phyloP scores from a whole-genome alignment of 2,329 filamentous ascomycete species.

The Aspergillus pseudoviridinutans region DNA sequence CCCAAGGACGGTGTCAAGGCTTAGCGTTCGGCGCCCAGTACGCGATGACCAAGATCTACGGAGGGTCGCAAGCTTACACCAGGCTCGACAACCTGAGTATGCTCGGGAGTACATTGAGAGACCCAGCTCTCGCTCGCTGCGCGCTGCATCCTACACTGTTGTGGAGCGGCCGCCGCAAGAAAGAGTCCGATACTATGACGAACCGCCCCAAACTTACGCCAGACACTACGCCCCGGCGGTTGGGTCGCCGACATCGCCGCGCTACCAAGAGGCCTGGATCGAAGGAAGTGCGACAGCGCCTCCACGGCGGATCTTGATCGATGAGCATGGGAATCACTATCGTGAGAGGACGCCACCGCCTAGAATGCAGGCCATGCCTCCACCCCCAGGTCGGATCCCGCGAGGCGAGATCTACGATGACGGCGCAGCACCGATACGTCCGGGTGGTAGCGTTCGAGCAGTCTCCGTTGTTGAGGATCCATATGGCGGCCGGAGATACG shows the following conservation, averaged over 20 bases:
- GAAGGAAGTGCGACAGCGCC: constrained; percentile 48
- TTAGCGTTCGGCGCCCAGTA: constrained; percentile 32
- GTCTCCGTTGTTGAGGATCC: constrained; percentile 42
- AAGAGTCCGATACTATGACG: constrained; percentile 38
- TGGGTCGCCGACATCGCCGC: constrained; percentile 35
- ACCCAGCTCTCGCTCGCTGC: constrained; percentile 34
- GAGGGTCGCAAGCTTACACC: constrained; percentile 45
- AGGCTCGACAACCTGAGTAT: constrained; percentile 41
- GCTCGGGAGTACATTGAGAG: constrained; percentile 43
- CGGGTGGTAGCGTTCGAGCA: constrained; percentile 33
- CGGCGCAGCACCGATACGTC: constrained; percentile 22
- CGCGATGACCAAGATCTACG: constrained; percentile 45
- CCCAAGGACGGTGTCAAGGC: constrained; percentile 38
- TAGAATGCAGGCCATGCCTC: constrained; percentile 30
- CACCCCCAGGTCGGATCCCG: constrained; percentile 28
- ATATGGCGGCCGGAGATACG: constrained; percentile 38
- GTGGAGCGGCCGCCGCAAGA: constrained; percentile 37
- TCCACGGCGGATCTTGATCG: constrained; percentile 68
- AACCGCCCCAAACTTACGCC: constrained; percentile 28
- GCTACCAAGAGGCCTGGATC: constrained; percentile 40
- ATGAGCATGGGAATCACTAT: constrained; percentile 80
- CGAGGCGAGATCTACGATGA: constrained; percentile 35
- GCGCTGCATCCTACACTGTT: constrained; percentile 39
- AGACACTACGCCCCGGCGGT: constrained; percentile 33
- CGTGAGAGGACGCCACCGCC: constrained; percentile 51